Evolutionary conservation across 495 filamentous ascomycete species (phyloP), one percentile per base, ranked within the genome.

Genomic region (Ramalina peruviana): DNA sequence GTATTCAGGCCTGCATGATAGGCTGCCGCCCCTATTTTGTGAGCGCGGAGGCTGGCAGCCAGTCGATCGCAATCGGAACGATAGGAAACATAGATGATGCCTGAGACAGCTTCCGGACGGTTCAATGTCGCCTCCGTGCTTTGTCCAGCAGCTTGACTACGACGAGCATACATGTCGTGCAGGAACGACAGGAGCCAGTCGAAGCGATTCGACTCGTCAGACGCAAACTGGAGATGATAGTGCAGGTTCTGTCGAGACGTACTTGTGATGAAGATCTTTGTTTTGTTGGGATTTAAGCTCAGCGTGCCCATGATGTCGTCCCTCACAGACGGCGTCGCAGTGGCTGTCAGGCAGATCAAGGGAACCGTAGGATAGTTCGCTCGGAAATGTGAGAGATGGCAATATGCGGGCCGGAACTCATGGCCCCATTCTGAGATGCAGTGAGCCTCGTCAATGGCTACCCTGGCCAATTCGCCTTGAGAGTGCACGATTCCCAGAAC

Each of bases 341-440:
- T 95, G 3, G 90, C 90, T 0, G 90, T 97, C 16, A 94, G 72
- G 43, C 86, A 90, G 54, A 88, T 94, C 27, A 96, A 81, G 20
- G 90, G 88, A 1, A 95, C 85, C 25, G 81, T 71, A 0, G 88
- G 88, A 51, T 86, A 84, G 19, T 78, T 78, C 25, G 74, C 70
- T 52, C 83, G 86, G 69, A 97, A 94, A 79, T 85, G 94, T 6
- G 79, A 80, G n/a, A 97, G 75, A 21, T 82, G 74, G 56, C 87
- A 86, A 65, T 94, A 96, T 30, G 87, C 82, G 16, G 83, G 84
- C n/a, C 90, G 83, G 59, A 97, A 97, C 63, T 97, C 90, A 62
- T 97, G 89, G 16, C 90, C 90, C 90, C 90, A 97, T 80, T 97
- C 89, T 10, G 83, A 89, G 54, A 97, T 94, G 62, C 90, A 96